Percentiles rank a stretch among this genome's conserved stretches.
Evolutionary conservation across 805 yeast species (phyloP).

Genomic region (Candida maris): DNA sequence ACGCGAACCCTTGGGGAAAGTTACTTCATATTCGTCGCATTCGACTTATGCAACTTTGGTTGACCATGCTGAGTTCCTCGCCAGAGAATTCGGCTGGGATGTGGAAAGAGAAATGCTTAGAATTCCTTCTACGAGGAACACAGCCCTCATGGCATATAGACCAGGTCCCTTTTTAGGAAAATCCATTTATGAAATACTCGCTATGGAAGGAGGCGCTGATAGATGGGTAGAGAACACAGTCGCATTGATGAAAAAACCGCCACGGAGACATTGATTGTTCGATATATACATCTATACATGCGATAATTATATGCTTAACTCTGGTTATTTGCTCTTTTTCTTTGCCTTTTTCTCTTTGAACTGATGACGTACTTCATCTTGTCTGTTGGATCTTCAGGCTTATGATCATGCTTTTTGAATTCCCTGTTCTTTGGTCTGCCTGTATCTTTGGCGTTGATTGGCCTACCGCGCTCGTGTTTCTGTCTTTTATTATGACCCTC

Average conservation of each 20-base stretch:
- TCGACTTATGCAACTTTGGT: constrained; percentile 85
- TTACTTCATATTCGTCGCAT: constrained; percentile 31
- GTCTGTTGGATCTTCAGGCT: no score
- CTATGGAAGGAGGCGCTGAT: constrained; percentile 83
- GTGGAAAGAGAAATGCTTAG: constrained; percentile 83
- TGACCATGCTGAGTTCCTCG: constrained; percentile 73
- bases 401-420: no score
- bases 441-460: no score
- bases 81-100: constrained; percentile 74
- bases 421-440: no score
- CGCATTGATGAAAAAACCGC: constrained; percentile 64
- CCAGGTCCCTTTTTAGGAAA: constrained; percentile 24
- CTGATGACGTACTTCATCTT: constrained; percentile 64
- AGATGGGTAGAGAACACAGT: constrained; percentile 85
- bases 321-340: constrained; percentile 33
- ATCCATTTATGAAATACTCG: constrained; percentile 56
- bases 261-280: constrained; percentile 54
- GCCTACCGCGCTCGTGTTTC: neutral
- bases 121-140: constrained; percentile 91
- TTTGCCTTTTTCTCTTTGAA: constrained; percentile 58
- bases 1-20: constrained; percentile 14
- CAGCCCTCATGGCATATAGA: constrained; percentile 75
- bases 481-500: constrained; percentile 23
- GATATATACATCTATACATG: constrained; percentile 9
- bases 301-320: no score